Conservation (phyloP, 2,329 filamentous ascomycete genomes). For the Exophiala calicioides region DNA sequence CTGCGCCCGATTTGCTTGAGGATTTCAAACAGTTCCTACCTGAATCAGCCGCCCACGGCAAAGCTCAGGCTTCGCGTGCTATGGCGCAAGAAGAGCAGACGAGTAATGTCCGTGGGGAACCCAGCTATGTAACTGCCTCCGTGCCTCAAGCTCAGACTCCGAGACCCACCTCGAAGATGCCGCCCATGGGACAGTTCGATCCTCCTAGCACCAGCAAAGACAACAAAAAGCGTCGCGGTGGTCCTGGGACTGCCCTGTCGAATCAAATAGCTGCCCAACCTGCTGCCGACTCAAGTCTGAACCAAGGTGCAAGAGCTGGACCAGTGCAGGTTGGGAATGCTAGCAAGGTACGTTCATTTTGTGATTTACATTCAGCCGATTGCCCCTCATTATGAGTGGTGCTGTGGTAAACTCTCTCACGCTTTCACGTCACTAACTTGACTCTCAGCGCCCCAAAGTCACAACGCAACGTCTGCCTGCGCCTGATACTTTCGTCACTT, state of each 20-base stretch:
- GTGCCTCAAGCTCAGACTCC: constrained; percentile 53
- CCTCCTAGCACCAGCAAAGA: constrained; percentile 82
- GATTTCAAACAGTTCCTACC: constrained; percentile 99
- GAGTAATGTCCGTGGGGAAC: constrained; percentile 63
- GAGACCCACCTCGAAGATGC: constrained; percentile 66
- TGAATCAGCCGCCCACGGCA: constrained; percentile 75
- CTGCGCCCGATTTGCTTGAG: constrained; percentile 89
- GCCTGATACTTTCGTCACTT: constrained; percentile 61
- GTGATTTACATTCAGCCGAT: constrained; percentile 2
- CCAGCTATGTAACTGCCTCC: constrained; percentile 45
- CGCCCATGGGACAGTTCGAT: constrained; percentile 92
- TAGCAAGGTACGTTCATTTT: constrained; percentile 52
- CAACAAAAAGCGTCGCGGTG: constrained; percentile 79
- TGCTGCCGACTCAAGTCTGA: constrained; percentile 37
- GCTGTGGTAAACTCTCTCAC: neutral
- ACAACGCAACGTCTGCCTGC: constrained; percentile 31
- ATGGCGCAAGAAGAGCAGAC: constrained; percentile 63
- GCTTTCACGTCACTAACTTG: constrained; percentile 4
- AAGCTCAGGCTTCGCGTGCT: constrained; percentile 58
- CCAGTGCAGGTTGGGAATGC: constrained; percentile 43
- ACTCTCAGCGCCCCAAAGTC: constrained; percentile 25
- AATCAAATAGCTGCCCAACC: constrained; percentile 34
- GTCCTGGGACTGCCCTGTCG: constrained; percentile 41
- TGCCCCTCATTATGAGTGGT: neutral
- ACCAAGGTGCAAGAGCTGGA: constrained; percentile 38